Base-by-base conservation (phyloP, 768 basidiomycete species). In the Termitomyces sp. region DNA sequence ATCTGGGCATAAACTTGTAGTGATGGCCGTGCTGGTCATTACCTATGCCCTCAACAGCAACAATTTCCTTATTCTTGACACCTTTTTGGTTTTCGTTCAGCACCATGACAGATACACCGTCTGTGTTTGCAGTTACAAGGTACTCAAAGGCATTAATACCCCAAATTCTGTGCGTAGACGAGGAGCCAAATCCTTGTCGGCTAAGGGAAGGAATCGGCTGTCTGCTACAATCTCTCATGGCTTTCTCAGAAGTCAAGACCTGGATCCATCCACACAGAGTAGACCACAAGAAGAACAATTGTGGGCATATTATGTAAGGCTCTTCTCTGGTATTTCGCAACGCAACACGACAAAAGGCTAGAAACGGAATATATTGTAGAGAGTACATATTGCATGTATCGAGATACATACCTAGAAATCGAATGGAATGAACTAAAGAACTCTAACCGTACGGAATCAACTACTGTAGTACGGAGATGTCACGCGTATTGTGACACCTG, bases 71-170 rank as follows among this genome's bases (percentile, higher is more conserved):
- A 55, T 88, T 88, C 50, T 81, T 65, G 4, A 88, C 77, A 0
- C 76, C 87, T 47, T 86, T 82, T 48, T 67, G 49, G 22, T 77
- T 88, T 69, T 88, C 87, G 55, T 89, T 88, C 69, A 89, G 88
- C 1, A 88, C 74, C 72, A 86, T 80, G 16, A 85, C 76, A 30
- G 84, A 61, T 36, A 85, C 66, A 13, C 74, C 72, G 1, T 83
- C 77, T n/a, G n/a, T n/a, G 63, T 88, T 86, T 2, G 87, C 88
- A 4, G 69, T 67, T 5, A 69, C 64, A 39, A 86, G 67, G 62
- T 87, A 88, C 54, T 87, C 82, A 4, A 69, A 57, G 1, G 73
- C 66, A 4, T 72, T 74, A 20, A 83, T 63, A 12, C 79, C 79
- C 86, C 86, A 88, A 24, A 72, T 72, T 9, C 70, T 74, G 47